These are phyloP conservation scores for Trichothecium sympodiale DNA, from an alignment of 2,329 filamentous ascomycete species.

Conservation along the genomic window DNA sequence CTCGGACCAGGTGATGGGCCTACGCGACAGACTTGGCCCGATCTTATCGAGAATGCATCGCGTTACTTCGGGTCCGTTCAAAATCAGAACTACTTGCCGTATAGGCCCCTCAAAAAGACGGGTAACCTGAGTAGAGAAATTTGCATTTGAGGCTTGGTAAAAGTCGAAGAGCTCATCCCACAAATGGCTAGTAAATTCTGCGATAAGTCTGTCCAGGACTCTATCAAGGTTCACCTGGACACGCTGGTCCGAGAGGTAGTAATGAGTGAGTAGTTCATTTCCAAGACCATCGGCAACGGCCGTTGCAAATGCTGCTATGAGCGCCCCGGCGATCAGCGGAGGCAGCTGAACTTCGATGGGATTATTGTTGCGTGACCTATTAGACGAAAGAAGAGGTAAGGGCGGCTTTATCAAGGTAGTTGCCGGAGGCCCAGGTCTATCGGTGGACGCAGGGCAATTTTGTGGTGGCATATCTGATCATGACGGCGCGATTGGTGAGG, in stretches of 20 bases:
- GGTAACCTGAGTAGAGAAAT: constrained; percentile 18
- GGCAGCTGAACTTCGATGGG: constrained; percentile 22
- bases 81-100: constrained; percentile 23
- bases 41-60: constrained; percentile 22
- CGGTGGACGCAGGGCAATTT: constrained; percentile 14
- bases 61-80: constrained; percentile 23
- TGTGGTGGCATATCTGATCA: constrained; percentile 18
- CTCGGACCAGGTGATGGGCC: constrained; percentile 19
- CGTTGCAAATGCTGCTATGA: constrained; percentile 22
- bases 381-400: constrained; percentile 18
- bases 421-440: constrained; percentile 10
- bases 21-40: constrained; percentile 21
- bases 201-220: constrained; percentile 22
- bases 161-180: constrained; percentile 25
- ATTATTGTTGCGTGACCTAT: constrained; percentile 15
- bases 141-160: constrained; percentile 16
- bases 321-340: constrained; percentile 22
- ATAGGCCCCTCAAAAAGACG: constrained; percentile 24
- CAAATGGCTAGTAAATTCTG: constrained; percentile 18
- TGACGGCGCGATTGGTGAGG: constrained; percentile 8
- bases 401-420: constrained; percentile 18
- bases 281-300: constrained; percentile 21
- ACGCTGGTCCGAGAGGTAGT: constrained; percentile 20
- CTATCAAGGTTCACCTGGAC: constrained; percentile 22
- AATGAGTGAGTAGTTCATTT: constrained; percentile 25